Percentiles rank a stretch among this genome's conserved stretches.
Evolutionary conservation across 2,329 filamentous ascomycete species (phyloP).

Genomic region (Pseudocercospora crystallina): DNA sequence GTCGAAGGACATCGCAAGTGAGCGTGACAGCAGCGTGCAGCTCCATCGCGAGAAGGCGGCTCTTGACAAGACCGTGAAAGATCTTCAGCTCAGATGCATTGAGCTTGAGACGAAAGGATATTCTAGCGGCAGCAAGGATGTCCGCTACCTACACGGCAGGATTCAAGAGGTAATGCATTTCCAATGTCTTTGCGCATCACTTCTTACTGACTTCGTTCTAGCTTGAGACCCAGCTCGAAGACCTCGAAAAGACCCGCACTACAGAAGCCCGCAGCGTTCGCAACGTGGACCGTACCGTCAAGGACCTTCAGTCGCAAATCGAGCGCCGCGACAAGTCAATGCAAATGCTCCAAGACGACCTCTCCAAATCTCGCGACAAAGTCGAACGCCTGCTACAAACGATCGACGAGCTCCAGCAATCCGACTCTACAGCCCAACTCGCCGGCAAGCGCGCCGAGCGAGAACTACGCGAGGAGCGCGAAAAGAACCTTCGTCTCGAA

Average conservation of each 20-base stretch:
- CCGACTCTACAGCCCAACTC: conserved; percentile 78
- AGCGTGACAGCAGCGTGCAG: conserved; percentile 77
- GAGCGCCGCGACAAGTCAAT: conserved; percentile 86
- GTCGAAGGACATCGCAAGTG: conserved; percentile 85
- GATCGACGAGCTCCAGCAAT: conserved; percentile 90
- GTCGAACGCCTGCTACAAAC: conserved; percentile 83
- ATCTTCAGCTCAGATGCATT: conserved; percentile 83
- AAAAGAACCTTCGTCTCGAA: conserved; percentile 78
- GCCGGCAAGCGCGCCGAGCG: conserved; percentile 81
- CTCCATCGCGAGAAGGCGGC: conserved; percentile 87
- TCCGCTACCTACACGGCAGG: conserved; percentile 89
- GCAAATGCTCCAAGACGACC: conserved; percentile 79
- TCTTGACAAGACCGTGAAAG: conserved; percentile 86
- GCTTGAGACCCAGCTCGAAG: conserved; percentile 69
- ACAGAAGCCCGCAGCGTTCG: conserved; percentile 84
- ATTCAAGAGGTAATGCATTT: conserved; percentile 79
- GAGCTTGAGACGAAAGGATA: conserved; percentile 97
- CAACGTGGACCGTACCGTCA: conserved; percentile 90
- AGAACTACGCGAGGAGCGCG: conserved; percentile 83
- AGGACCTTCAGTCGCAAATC: conserved; percentile 88
- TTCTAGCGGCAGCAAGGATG: conserved; percentile 88
- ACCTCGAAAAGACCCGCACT: conserved; percentile 73
- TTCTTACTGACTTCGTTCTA: conserved; percentile 27
- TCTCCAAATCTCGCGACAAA: conserved; percentile 83
- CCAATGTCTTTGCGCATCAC: background rate